Conservation (phyloP, 1,139 yeast species). For the Debaryomyces sp. region DNA sequence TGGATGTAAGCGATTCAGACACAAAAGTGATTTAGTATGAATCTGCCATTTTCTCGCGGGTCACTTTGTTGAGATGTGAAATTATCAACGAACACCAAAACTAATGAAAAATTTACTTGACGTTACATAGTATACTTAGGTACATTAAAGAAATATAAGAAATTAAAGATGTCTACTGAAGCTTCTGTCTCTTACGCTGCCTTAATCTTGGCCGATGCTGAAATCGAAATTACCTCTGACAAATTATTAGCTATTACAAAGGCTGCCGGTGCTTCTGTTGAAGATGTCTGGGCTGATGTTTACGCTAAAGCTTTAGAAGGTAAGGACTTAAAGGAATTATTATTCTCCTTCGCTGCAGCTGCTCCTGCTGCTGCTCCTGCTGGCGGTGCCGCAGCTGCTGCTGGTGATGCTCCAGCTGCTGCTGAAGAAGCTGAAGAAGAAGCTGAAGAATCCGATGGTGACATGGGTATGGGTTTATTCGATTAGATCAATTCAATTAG, state of each 20-base stretch:
- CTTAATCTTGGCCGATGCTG: constrained; percentile 84
- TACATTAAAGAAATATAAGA: constrained; percentile 1
- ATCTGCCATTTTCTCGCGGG: constrained; percentile 3
- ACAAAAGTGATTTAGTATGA: background rate
- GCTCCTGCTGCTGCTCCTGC: constrained; percentile 62
- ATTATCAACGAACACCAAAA: background rate
- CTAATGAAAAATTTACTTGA: constrained; percentile 5
- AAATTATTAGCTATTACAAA: constrained; percentile 68
- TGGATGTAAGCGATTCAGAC: background rate
- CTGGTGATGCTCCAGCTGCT: constrained; percentile 59
- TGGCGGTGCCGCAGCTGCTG: constrained; percentile 59
- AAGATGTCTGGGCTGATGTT: constrained; percentile 76
- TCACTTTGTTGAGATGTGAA: background rate
- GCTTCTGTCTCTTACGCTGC: constrained; percentile 88
- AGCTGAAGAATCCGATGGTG: constrained; percentile 66
- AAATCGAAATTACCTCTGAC: constrained; percentile 75
- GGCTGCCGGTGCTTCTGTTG: constrained; percentile 52
- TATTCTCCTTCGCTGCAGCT: constrained; percentile 76
- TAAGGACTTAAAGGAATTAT: constrained; percentile 74
- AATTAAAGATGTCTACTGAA: constrained; percentile 69
- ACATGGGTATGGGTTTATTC: constrained; percentile 87
- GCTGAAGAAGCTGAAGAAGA: constrained; percentile 58
- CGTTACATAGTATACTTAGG: background rate
- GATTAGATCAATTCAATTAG: constrained; percentile 48
- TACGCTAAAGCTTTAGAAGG: constrained; percentile 81